Percentiles rank a stretch among this genome's conserved stretches.
Conservation (phyloP, 2,329 filamentous ascomycete genomes). For the Lojkania enalia region DNA sequence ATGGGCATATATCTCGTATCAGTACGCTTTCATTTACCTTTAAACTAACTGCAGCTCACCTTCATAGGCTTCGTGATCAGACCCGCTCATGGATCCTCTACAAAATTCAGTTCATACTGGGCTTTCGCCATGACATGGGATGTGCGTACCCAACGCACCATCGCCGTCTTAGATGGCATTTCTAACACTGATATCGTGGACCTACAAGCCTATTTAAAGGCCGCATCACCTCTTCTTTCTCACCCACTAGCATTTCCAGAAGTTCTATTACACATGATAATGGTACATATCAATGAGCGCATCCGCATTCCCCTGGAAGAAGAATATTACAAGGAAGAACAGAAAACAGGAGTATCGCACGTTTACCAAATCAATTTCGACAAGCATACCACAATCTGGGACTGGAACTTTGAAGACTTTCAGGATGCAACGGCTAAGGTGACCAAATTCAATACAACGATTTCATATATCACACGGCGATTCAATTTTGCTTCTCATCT, state of each 20-base stretch:
- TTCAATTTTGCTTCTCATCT: constrained; percentile 4
- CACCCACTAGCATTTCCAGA: constrained; percentile 9
- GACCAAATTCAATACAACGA: constrained; percentile 7
- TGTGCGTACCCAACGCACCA: constrained; percentile 2
- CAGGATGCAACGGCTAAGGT: not conserved
- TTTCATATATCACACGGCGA: constrained; percentile 7
- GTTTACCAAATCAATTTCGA: not conserved
- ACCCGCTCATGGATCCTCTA: constrained; percentile 1
- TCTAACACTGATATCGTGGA: not conserved
- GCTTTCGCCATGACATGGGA: constrained; percentile 2
- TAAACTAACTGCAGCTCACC: not conserved
- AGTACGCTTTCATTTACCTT: constrained; percentile 1
- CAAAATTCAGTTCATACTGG: not conserved
- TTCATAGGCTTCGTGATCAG: constrained; percentile 6
- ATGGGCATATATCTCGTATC: constrained; percentile 6
- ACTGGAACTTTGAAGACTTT: constrained; percentile 7
- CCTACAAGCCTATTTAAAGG: not conserved
- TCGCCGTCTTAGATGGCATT: constrained; percentile 6
- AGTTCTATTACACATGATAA: constrained; percentile 10
- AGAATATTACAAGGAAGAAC: constrained; percentile 6
- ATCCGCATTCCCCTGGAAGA: constrained; percentile 8
- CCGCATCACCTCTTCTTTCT: not conserved
- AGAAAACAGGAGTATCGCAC: constrained; percentile 1
- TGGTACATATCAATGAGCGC: constrained; percentile 5
- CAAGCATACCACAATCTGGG: constrained; percentile 1